Conservation (phyloP, 352 stramenopile species). For the Globisporangium megalacanthum region DNA sequence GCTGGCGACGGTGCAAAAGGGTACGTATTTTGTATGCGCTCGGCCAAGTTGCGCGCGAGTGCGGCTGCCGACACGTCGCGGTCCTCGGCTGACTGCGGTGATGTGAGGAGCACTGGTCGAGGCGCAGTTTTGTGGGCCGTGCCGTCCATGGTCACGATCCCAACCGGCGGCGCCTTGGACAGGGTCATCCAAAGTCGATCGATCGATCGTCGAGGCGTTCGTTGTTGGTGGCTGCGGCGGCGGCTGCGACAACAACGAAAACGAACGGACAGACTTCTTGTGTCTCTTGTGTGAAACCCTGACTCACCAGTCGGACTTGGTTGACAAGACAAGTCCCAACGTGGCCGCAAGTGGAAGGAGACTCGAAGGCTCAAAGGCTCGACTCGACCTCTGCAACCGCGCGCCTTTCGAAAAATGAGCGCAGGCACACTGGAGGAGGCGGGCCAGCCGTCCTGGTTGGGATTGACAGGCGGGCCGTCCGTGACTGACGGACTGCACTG, state of each 20-base stretch:
- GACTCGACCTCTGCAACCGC: background rate
- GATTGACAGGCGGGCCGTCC: too few species aligned
- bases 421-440: background rate
- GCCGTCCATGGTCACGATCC: slow-evolving; percentile 5
- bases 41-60: slow-evolving; percentile 5
- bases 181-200: slow-evolving; percentile 5
- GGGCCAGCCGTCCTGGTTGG: too few species aligned
- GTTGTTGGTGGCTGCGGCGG: too few species aligned
- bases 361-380: too few species aligned
- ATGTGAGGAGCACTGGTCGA: background rate
- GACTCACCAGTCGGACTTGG: slow-evolving; percentile 2
- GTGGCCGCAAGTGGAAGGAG: too few species aligned
- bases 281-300: background rate
- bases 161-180: background rate
- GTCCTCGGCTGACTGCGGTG: slow-evolving; percentile 1
- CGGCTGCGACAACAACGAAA: too few species aligned
- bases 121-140: slow-evolving; percentile 4
- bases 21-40: slow-evolving; percentile 15
- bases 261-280: too few species aligned
- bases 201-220: background rate
- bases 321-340: background rate
- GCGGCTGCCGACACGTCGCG: background rate
- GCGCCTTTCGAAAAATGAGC: slow-evolving; percentile 8
- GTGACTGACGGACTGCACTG: too few species aligned
- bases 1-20: slow-evolving; percentile 8